phyloP scores from a whole-genome alignment of 257 asterid species.

The Perilla frutescens region DNA sequence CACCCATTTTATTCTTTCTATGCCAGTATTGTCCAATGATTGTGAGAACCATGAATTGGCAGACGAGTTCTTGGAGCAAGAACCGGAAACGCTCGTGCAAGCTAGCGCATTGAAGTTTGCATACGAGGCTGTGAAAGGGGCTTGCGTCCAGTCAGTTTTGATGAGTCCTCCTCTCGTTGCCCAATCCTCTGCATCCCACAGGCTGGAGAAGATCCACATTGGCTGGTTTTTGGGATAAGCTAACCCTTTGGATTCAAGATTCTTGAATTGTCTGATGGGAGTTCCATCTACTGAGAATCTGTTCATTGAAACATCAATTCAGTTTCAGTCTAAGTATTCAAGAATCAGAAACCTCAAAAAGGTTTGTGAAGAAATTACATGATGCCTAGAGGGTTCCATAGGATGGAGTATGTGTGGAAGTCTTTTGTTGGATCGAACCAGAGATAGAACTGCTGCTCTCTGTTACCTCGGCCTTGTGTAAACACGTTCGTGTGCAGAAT shows the following conservation, averaged over 20 bases:
- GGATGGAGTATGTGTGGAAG: constrained; percentile 64
- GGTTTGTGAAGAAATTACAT: constrained; percentile 40
- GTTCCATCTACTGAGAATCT: constrained; percentile 71
- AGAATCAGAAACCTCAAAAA: neutral
- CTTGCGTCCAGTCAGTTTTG: constrained; percentile 64
- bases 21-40: constrained; percentile 48
- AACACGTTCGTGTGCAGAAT: constrained; percentile 59
- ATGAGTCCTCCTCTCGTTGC: constrained; percentile 76
- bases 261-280: constrained; percentile 72
- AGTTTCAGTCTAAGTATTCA: neutral
- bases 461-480: constrained; percentile 54
- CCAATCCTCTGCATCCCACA: constrained; percentile 73
- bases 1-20: constrained; percentile 45
- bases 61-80: constrained; percentile 43
- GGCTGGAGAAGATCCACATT: constrained; percentile 67
- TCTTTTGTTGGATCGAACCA: constrained; percentile 68
- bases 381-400: constrained; percentile 67
- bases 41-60: constrained; percentile 50
- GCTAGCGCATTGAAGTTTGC: constrained; percentile 49
- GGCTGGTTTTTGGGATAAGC: constrained; percentile 61
- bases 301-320: constrained; percentile 20
- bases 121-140: constrained; percentile 69
- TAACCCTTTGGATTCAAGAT: constrained; percentile 54
- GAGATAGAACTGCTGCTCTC: constrained; percentile 58
- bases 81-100: constrained; percentile 29